Conservation (phyloP, 2,329 filamentous ascomycete species). For the Aspergillus sp. region DNA sequence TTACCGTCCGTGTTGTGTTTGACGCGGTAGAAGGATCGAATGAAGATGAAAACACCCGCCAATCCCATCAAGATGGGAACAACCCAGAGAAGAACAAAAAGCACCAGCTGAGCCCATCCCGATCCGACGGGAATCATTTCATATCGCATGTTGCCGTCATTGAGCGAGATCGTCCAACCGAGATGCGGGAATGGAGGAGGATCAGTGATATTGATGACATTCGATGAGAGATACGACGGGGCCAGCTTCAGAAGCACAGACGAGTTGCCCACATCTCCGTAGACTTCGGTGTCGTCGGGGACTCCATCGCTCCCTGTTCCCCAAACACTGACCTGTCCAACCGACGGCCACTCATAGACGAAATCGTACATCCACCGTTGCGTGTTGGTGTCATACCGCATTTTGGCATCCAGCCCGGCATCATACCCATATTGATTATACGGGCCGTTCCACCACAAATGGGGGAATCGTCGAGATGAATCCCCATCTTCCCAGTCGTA, state of each 20-base stretch:
- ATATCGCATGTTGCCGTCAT: constrained; percentile 53
- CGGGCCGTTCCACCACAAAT: constrained; percentile 58
- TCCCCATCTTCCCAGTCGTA: constrained; percentile 32
- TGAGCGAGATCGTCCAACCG: constrained; percentile 51
- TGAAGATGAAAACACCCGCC: constrained; percentile 52
- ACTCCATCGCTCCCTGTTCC: constrained; percentile 60
- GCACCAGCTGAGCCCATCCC: constrained; percentile 48
- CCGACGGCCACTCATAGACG: constrained; percentile 59
- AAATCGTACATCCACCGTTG: constrained; percentile 56
- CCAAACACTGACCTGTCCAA: constrained; percentile 62
- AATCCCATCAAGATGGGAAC: constrained; percentile 50
- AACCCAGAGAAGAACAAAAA: constrained; percentile 52
- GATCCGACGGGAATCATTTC: constrained; percentile 51
- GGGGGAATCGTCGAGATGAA: constrained; percentile 52
- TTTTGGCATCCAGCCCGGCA: constrained; percentile 51
- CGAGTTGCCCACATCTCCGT: constrained; percentile 59
- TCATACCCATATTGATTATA: constrained; percentile 64
- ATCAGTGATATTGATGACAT: constrained; percentile 56
- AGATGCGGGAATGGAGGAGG: constrained; percentile 52
- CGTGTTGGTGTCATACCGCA: constrained; percentile 44
- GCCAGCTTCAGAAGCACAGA: constrained; percentile 58
- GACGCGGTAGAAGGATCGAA: constrained; percentile 58
- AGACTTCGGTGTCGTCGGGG: constrained; percentile 56
- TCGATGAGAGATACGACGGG: constrained; percentile 52
- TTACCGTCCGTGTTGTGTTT: constrained; percentile 59